Percentiles rank a stretch among this genome's conserved stretches.
These are phyloP conservation scores for Penicillium sp. DNA, from an alignment of 2,329 filamentous ascomycete species.

Conservation along the genomic window DNA sequence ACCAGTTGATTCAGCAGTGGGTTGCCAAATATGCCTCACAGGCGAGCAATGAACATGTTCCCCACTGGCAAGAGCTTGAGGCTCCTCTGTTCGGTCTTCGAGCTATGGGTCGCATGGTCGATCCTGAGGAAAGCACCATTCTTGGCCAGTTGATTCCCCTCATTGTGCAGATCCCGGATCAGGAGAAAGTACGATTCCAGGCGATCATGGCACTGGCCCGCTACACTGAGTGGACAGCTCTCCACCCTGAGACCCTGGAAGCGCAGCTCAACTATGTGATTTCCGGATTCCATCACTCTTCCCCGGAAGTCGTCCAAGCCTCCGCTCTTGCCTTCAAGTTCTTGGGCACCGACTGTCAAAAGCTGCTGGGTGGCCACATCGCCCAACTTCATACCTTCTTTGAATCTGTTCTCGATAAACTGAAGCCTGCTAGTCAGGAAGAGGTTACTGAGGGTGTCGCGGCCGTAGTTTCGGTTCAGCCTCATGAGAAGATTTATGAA, in stretches of 20 bases:
- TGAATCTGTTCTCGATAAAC: constrained; percentile 79
- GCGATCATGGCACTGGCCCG: constrained; percentile 96
- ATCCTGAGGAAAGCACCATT: constrained; percentile 81
- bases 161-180: constrained; percentile 88
- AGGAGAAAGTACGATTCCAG: constrained; percentile 97
- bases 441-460: constrained; percentile 96
- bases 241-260: constrained; percentile 89
- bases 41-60: constrained; percentile 72
- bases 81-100: constrained; percentile 93
- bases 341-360: constrained; percentile 92
- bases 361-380: constrained; percentile 80
- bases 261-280: constrained; percentile 95
- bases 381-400: constrained; percentile 89
- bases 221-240: constrained; percentile 97
- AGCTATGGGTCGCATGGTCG: constrained; percentile 95
- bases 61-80: constrained; percentile 95
- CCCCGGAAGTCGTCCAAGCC: constrained; percentile 86
- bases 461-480: constrained; percentile 84
- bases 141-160: constrained; percentile 90
- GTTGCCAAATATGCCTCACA: constrained; percentile 78
- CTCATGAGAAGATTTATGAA: constrained; percentile 74
- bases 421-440: constrained; percentile 85
- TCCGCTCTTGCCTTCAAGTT: constrained; percentile 95
- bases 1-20: constrained; percentile 83
- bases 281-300: constrained; percentile 83